Base-by-base conservation (phyloP, 768 basidiomycete genomes). In the Asterophora lycoperdoides region DNA sequence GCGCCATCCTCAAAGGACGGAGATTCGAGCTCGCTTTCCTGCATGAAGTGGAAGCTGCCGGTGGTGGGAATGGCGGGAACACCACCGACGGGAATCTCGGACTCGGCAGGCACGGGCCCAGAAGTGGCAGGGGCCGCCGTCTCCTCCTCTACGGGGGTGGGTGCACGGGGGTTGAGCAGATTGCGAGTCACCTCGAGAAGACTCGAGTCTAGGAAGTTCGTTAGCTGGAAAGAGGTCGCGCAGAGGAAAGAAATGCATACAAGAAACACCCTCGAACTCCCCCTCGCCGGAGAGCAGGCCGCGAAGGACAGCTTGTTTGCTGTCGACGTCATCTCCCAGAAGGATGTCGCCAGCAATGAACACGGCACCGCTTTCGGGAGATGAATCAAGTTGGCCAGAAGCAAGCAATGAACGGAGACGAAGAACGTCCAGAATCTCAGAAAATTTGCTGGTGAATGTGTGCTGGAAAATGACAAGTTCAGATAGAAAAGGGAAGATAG, bases 21-120 rank as follows among this genome's bases (percentile, higher is more conserved):
- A 0, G 73, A 62, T 52, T 87, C 88, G 30, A 90, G 72, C 58
- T 91, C 89, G 63, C 88, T 89, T 49, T 77, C 84, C 64, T 89
- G 83, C 70, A 92, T 85, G 65, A 91, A 92, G 59, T 78, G 80
- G 75, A 89, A 84, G 65, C 81, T 78, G 47, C 75, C 74, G 0
- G 81, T 70, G 6, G 66, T 61, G 56, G 65, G 64, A 57, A 66
- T 59, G 41, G 53, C 57, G 20, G 78, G 71, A 37, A 79, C 65
- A 47, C 69, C 76, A 41, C 70, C 65, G 32, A 76, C 71, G 11
- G 63, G 55, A 20, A 57, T 49, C 32, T 73, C 51, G 26, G 51
- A 49, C 41, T 64, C 61, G 35, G 68, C 64, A 13, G 52, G 62
- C 33, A 60, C 41, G 28, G 37, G 38, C 1, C 19, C 66, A 17